Conservation (phyloP, 805 yeast genomes). For the Dipodascus geniculatus region DNA sequence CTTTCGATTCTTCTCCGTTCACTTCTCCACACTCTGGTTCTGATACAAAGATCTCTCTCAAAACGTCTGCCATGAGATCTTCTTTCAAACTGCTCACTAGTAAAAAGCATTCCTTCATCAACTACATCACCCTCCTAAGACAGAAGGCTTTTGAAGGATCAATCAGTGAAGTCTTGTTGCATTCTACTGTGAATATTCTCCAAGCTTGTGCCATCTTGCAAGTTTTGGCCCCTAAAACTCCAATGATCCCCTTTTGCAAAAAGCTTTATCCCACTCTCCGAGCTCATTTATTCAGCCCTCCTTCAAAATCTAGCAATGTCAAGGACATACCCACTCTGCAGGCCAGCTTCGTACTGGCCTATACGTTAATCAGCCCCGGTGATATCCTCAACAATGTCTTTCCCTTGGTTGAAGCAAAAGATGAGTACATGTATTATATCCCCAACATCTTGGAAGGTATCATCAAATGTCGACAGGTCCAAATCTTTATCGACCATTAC, state of each 20-base stretch:
- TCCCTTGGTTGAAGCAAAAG: neutral
- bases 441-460: neutral
- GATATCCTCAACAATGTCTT: neutral
- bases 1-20: neutral
- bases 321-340: neutral
- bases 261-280: neutral
- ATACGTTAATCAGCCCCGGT: neutral
- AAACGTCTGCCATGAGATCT: conserved; percentile 1
- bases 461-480: neutral
- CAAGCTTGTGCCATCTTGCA: neutral
- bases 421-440: conserved; percentile 1
- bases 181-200: neutral
- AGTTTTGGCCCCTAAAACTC: neutral
- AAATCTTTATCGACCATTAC: neutral
- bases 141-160: neutral
- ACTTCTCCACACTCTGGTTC: conserved; percentile 28
- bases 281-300: neutral
- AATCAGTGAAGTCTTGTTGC: neutral
- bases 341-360: neutral
- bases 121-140: neutral
- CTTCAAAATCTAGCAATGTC: neutral
- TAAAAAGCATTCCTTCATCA: neutral
- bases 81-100: neutral
- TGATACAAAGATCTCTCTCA: conserved; percentile 16
- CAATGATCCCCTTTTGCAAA: neutral